phyloP scores from a whole-genome alignment of 202 grass and related monocot genomes.

The Zoysia matrella region DNA sequence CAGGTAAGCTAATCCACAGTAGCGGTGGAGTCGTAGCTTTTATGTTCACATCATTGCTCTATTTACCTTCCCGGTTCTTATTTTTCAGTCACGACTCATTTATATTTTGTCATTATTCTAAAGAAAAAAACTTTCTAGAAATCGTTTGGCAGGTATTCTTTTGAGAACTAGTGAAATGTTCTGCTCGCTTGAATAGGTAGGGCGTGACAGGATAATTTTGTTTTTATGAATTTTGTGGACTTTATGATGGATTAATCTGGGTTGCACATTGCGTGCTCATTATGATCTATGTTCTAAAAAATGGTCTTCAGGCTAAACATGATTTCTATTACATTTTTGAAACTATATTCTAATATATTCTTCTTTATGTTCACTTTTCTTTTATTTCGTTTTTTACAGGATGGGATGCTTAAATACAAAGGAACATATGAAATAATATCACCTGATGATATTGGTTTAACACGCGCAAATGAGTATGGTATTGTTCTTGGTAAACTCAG shows the following conservation, averaged over 20 bases:
- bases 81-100: not conserved
- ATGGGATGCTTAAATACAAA: constrained; percentile 99
- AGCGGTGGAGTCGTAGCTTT: not conserved
- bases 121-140: too few species aligned
- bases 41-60: not conserved
- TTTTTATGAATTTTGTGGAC: too few species aligned
- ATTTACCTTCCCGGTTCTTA: too few species aligned
- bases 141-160: too few species aligned
- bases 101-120: too few species aligned
- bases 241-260: too few species aligned
- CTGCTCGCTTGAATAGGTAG: too few species aligned
- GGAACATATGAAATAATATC: constrained; percentile 99
- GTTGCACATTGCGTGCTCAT: too few species aligned
- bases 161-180: too few species aligned
- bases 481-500: constrained; percentile 99
- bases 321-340: not conserved
- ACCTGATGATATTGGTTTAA: constrained; percentile 93
- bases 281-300: too few species aligned
- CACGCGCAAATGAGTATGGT: constrained; percentile 87
- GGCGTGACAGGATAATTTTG: too few species aligned
- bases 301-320: too few species aligned
- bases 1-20: constrained; percentile 43
- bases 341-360: not conserved
- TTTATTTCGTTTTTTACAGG: constrained; percentile 51
- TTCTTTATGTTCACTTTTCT: constrained; percentile 27